Evolutionary conservation across 148 eudicot species (phyloP).

Genomic region (Mesembryanthemum crystallinum): DNA sequence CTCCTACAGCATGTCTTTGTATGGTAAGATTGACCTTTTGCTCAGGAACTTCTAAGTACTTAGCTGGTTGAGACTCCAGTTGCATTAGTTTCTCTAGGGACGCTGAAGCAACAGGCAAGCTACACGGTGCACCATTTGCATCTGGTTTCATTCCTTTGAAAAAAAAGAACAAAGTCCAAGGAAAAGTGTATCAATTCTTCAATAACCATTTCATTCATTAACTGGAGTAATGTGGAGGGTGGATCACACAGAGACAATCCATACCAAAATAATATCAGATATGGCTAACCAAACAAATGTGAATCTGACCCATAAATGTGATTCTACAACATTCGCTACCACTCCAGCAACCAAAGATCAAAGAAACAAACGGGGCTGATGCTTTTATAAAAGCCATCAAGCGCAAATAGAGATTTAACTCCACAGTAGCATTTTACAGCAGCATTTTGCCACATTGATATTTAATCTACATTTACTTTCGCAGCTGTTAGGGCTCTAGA

Average conservation of each 20-base stretch:
- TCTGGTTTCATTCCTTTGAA: constrained; percentile 37
- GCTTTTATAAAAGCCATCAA: neutral
- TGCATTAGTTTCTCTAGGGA: constrained; percentile 42
- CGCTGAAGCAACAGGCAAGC: constrained; percentile 38
- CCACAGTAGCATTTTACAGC: too few species aligned
- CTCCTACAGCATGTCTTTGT: constrained; percentile 49
- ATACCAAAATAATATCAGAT: neutral
- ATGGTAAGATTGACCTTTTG: constrained; percentile 39
- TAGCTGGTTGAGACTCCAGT: constrained; percentile 37
- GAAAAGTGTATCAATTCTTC: neutral
- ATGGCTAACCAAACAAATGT: neutral
- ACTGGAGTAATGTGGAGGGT: neutral
- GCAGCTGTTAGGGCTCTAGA: too few species aligned
- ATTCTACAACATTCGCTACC: neutral
- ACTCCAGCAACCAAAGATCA: neutral
- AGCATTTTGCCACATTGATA: too few species aligned
- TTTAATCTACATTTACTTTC: too few species aligned
- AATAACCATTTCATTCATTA: constrained; percentile 4
- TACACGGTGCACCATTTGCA: constrained; percentile 32
- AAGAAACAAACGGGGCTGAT: neutral
- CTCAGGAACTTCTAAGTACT: constrained; percentile 35
- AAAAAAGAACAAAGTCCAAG: neutral
- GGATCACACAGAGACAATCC: neutral
- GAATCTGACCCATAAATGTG: too few species aligned
- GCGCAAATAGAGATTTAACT: neutral